Percentiles rank a stretch among this genome's conserved stretches.
Evolutionary conservation across 257 asterid species (phyloP).

Genomic region (Nicotiana obtusifolia): DNA sequence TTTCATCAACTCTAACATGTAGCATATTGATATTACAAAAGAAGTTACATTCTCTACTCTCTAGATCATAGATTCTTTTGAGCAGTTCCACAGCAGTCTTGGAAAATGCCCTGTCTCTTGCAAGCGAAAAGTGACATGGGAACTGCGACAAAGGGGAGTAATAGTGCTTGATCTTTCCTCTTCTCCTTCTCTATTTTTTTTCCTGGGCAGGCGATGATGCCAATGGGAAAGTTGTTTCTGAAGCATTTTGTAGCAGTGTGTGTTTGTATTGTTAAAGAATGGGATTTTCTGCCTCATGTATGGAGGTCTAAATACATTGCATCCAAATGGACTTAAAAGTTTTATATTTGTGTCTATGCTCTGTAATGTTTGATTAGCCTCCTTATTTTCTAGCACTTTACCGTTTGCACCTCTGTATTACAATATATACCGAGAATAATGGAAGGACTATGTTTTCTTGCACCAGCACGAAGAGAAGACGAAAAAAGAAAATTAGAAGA

Average conservation of each 20-base stretch:
- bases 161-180: background rate
- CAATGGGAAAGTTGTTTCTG: background rate
- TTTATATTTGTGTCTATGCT: background rate
- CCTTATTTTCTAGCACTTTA: background rate
- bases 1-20: background rate
- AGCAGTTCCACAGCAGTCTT: background rate
- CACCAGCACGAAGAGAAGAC: conserved; percentile 61
- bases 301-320: conserved; percentile 1
- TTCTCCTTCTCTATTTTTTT: background rate
- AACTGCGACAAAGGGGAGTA: background rate
- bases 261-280: background rate
- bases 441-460: conserved; percentile 9
- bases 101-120: background rate
- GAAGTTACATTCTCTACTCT: background rate
- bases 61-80: background rate
- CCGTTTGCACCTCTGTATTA: background rate
- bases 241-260: background rate
- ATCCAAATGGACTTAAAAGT: background rate
- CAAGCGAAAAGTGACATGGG: background rate
- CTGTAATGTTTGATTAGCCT: conserved; percentile 3
- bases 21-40: background rate
- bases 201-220: background rate
- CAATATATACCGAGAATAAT: background rate
- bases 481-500: conserved; percentile 84
- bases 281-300: background rate